phyloP scores from a whole-genome alignment of 2,329 filamentous ascomycete genomes.

The Bipolaris sorokiniana region DNA sequence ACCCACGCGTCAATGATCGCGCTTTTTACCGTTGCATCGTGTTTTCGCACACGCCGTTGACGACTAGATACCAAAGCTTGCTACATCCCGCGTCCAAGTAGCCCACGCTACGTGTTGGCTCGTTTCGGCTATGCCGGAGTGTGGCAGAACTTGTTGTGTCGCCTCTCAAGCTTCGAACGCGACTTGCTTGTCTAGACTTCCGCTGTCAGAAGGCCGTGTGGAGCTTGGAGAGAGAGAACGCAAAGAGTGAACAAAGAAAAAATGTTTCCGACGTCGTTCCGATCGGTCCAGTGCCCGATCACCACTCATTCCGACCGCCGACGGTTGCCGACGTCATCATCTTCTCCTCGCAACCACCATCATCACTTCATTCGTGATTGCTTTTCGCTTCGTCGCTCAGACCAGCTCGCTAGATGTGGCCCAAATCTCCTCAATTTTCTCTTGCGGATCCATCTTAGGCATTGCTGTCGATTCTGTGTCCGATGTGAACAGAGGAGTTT shows the following conservation, averaged over 20 bases:
- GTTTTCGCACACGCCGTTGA: slow-evolving; percentile 4
- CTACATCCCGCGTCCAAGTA: neutral
- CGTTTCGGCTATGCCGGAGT: slow-evolving; percentile 3
- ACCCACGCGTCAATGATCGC: slow-evolving; percentile 18
- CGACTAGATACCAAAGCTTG: neutral
- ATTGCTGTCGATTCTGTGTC: neutral
- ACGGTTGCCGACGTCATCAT: slow-evolving; percentile 4
- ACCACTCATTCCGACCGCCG: slow-evolving; percentile 11
- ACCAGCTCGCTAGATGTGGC: neutral
- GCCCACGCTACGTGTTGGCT: slow-evolving; percentile 1
- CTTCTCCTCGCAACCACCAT: neutral
- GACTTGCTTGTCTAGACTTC: neutral
- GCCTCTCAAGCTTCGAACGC: neutral
- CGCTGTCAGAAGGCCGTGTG: neutral
- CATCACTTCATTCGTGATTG: neutral
- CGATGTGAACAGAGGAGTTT: no score
- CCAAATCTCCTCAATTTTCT: neutral
- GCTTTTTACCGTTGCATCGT: slow-evolving; percentile 10
- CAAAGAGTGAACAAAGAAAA: neutral
- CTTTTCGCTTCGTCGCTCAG: neutral
- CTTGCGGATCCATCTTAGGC: no score
- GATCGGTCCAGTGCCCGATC: slow-evolving; percentile 9
- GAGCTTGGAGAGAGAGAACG: neutral
- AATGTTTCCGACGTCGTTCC: slow-evolving; percentile 13
- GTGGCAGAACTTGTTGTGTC: neutral